Evolutionary conservation across 306 rosid genomes (phyloP).

Genomic region (Fagus sylvatica): DNA sequence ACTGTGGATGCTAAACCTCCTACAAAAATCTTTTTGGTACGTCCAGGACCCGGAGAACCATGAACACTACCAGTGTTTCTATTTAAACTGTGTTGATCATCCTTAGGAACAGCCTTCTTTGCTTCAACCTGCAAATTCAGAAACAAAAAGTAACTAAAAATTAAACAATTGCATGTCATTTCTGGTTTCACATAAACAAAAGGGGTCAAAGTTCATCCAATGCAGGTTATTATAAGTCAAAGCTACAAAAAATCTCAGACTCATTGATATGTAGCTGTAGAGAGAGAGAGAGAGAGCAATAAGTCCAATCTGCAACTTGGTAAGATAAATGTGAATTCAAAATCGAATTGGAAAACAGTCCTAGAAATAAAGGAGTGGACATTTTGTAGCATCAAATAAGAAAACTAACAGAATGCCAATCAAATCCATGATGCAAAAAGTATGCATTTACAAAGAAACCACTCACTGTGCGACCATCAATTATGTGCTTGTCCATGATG

Average conservation of each 20-base stretch:
- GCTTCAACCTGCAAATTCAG: slow-evolving; percentile 83
- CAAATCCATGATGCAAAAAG: not conserved
- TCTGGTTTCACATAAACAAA: slow-evolving; percentile 5
- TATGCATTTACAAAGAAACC: slow-evolving; percentile 22
- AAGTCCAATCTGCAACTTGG: slow-evolving; percentile 7
- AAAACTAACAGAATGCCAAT: slow-evolving; percentile 23
- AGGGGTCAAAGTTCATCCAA: slow-evolving; percentile 30
- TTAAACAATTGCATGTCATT: slow-evolving; percentile 34
- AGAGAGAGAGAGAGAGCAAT: slow-evolving; percentile 6
- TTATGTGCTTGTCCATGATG: slow-evolving; percentile 80
- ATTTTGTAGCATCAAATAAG: not conserved
- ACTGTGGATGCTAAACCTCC: slow-evolving; percentile 95
- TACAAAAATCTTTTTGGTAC: slow-evolving; percentile 85
- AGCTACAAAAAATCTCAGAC: slow-evolving; percentile 21
- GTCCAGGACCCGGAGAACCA: slow-evolving; percentile 77
- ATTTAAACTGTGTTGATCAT: slow-evolving; percentile 64
- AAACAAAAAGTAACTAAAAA: slow-evolving; percentile 24
- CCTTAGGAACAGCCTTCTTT: slow-evolving; percentile 95
- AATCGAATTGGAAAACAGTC: not conserved
- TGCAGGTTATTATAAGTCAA: slow-evolving; percentile 35
- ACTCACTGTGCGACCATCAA: slow-evolving; percentile 91
- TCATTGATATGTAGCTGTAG: slow-evolving; percentile 12
- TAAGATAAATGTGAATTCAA: slow-evolving; percentile 3
- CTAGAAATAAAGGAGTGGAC: not conserved
- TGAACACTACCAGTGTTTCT: slow-evolving; percentile 51